These are phyloP conservation scores for Trichoderma sp. DNA, from an alignment of 2,329 filamentous ascomycete genomes.

Conservation along the genomic window DNA sequence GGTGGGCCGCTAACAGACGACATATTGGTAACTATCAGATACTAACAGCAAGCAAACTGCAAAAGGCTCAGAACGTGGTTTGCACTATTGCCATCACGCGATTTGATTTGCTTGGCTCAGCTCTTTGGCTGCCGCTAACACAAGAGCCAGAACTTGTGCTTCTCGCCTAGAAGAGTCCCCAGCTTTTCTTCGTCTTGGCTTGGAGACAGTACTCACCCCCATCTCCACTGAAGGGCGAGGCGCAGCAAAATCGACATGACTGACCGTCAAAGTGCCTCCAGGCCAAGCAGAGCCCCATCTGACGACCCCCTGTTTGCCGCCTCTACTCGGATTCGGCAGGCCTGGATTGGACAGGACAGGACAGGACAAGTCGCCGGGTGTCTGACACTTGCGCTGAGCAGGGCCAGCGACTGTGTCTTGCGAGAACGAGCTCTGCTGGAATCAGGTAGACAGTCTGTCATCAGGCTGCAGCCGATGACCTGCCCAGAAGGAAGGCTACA, in stretches of 20 bases:
- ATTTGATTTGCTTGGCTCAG: neutral
- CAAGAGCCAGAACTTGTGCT: neutral
- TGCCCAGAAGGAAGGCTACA: neutral
- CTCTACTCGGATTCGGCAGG: neutral
- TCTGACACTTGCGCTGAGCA: slow-evolving; percentile 4
- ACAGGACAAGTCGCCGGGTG: neutral
- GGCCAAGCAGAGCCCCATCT: neutral
- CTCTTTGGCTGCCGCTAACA: neutral
- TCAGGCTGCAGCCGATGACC: neutral
- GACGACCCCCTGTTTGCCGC: slow-evolving; percentile 11
- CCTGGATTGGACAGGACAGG: slow-evolving; percentile 2
- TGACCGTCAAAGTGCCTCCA: neutral
- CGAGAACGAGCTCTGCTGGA: neutral
- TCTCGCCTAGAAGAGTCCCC: neutral
- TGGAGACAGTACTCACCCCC: neutral
- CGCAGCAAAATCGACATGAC: slow-evolving; percentile 14
- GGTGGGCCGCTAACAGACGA: neutral
- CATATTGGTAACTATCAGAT: neutral
- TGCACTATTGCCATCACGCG: neutral
- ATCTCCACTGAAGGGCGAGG: slow-evolving; percentile 11
- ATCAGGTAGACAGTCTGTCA: neutral
- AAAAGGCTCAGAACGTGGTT: neutral
- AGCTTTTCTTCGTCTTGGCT: neutral
- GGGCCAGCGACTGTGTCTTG: neutral
- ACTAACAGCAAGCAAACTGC: neutral